Conservation (phyloP, 2,329 filamentous ascomycete genomes). For the Monosporascus sp. region DNA sequence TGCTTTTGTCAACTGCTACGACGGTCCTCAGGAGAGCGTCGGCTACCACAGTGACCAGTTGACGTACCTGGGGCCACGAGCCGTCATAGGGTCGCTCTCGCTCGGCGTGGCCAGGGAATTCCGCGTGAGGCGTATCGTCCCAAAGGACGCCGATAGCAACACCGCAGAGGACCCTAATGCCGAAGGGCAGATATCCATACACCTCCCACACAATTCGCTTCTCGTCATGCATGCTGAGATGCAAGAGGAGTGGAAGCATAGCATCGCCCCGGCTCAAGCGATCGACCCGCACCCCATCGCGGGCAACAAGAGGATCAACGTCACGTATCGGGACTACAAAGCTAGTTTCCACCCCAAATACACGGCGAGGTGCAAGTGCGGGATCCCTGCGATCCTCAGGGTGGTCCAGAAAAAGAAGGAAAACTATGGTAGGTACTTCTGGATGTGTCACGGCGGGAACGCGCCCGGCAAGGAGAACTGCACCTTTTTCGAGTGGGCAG, state of each 20-base stretch:
- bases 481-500: conserved; percentile 77
- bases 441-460: conserved; percentile 83
- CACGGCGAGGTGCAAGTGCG: conserved; percentile 75
- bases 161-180: conserved; percentile 49
- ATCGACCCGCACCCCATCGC: conserved; percentile 83
- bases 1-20: conserved; percentile 92
- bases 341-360: conserved; percentile 67
- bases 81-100: conserved; percentile 84
- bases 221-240: conserved; percentile 96
- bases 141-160: conserved; percentile 45
- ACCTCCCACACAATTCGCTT: conserved; percentile 89
- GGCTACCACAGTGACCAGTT: conserved; percentile 92
- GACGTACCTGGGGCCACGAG: conserved; percentile 84
- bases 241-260: conserved; percentile 96
- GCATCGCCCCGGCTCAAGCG: conserved; percentile 66
- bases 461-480: conserved; percentile 66
- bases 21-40: conserved; percentile 73
- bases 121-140: conserved; percentile 71
- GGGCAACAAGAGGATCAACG: conserved; percentile 77
- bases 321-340: conserved; percentile 89
- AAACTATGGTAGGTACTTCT: conserved; percentile 78
- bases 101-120: conserved; percentile 93
- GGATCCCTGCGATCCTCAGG: conserved; percentile 61
- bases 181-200: conserved; percentile 84
- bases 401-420: conserved; percentile 76